Conservation (phyloP, 2,329 filamentous ascomycete species). For the Nannizziopsis arthrosporioides region DNA sequence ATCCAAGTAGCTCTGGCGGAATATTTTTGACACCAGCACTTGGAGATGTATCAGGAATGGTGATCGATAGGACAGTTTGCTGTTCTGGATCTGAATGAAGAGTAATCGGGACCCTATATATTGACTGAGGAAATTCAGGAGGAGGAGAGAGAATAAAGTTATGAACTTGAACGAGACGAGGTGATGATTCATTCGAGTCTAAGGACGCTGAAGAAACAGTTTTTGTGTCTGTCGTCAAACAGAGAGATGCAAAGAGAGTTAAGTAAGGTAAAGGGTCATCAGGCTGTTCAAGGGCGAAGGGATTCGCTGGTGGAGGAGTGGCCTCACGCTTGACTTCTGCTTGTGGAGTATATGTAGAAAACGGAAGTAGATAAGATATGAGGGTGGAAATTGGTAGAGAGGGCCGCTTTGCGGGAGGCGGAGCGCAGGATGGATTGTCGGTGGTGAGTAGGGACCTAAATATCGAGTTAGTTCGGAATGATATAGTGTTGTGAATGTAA, state of each 20-base stretch:
- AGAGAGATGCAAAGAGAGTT: slow-evolving; percentile 58
- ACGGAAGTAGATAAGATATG: slow-evolving; percentile 33
- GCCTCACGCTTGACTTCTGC: neutral
- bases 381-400: slow-evolving; percentile 25
- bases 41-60: slow-evolving; percentile 15
- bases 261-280: slow-evolving; percentile 56
- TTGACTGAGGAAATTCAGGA: slow-evolving; percentile 25
- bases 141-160: slow-evolving; percentile 28
- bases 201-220: slow-evolving; percentile 5
- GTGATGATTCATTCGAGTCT: slow-evolving; percentile 13
- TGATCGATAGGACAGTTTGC: slow-evolving; percentile 26
- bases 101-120: slow-evolving; percentile 26
- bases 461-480: slow-evolving; percentile 17
- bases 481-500: neutral
- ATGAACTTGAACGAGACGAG: slow-evolving; percentile 25
- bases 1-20: slow-evolving; percentile 24
- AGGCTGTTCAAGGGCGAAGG: slow-evolving; percentile 44
- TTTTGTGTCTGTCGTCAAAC: slow-evolving; percentile 34
- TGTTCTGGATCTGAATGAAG: slow-evolving; percentile 28
- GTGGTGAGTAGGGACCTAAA: slow-evolving; percentile 25
- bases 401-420: slow-evolving; percentile 17
- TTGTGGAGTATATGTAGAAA: slow-evolving; percentile 19
- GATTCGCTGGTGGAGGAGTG: slow-evolving; percentile 50
- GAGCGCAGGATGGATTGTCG: slow-evolving; percentile 20
- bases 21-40: slow-evolving; percentile 14